These are phyloP conservation scores for Andalucia godoyi DNA, from an alignment of 78 protist genomes.

Conservation along the genomic window DNA sequence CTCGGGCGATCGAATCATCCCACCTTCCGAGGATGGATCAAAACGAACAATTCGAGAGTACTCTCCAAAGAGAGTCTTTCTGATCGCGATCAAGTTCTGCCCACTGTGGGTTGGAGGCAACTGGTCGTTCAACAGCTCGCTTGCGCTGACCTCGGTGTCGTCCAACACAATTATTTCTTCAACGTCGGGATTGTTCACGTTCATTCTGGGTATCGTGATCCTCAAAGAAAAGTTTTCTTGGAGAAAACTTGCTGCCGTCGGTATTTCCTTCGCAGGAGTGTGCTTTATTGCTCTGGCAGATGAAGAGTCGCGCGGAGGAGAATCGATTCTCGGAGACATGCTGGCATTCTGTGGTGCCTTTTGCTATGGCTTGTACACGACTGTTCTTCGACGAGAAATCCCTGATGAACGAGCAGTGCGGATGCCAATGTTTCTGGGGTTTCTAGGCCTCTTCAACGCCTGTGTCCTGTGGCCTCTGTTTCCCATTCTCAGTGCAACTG, in stretches of 20 bases:
- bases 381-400: not conserved
- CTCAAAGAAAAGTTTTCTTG: not conserved
- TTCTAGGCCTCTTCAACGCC: constrained; percentile 24
- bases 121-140: constrained; percentile 11
- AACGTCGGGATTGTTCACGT: constrained; percentile 11
- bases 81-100: not conserved
- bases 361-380: constrained; percentile 43
- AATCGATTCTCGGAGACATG: constrained; percentile 12
- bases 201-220: not conserved
- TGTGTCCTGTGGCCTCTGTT: constrained; percentile 15
- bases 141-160: constrained; percentile 18
- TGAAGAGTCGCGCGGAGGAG: not conserved
- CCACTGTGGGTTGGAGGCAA: constrained; percentile 43
- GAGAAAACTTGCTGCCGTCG: not conserved
- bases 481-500: not conserved
- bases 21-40: no score
- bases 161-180: constrained; percentile 23
- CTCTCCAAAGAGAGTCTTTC: not conserved
- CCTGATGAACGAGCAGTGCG: constrained; percentile 2
- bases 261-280: constrained; percentile 7
- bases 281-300: not conserved
- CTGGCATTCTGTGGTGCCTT: constrained; percentile 29
- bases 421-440: constrained; percentile 31
- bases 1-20: not conserved
- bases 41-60: no score